phyloP scores from a whole-genome alignment of 192 early-diverging fungal genomes.

The Coemansia sp. region DNA sequence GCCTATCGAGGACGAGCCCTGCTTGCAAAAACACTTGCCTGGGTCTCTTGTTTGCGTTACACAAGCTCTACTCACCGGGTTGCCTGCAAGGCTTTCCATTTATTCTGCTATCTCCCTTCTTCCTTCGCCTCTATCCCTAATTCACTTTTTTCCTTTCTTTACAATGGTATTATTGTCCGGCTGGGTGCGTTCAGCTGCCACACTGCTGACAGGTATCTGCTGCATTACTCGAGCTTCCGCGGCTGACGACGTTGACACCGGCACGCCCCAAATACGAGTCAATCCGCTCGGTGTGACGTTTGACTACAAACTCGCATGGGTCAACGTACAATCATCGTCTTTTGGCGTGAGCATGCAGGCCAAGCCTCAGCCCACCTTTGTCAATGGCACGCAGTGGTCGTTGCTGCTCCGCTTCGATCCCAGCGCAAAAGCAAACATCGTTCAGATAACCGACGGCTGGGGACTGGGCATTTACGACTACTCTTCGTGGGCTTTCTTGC shows the following conservation, averaged over 20 bases:
- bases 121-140: background rate
- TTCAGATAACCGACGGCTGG: slow-evolving; percentile 36
- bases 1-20: background rate
- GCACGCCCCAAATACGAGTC: slow-evolving; percentile 1
- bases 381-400: slow-evolving; percentile 30
- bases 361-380: slow-evolving; percentile 18
- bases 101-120: background rate
- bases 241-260: background rate
- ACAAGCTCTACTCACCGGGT: background rate
- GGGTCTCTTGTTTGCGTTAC: slow-evolving; percentile 9
- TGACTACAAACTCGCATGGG: slow-evolving; percentile 46
- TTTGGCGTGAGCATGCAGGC: slow-evolving; percentile 45
- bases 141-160: background rate
- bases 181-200: slow-evolving; percentile 7
- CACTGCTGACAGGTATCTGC: background rate
- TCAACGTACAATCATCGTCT: slow-evolving; percentile 32
- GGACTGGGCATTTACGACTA: slow-evolving; percentile 43
- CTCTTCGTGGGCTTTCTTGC: slow-evolving; percentile 41
- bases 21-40: slow-evolving; percentile 1
- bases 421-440: slow-evolving; percentile 40
- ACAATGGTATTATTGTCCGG: slow-evolving; percentile 5
- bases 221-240: background rate
- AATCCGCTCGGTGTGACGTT: slow-evolving; percentile 46
- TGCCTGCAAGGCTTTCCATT: background rate
- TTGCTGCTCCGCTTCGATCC: slow-evolving; percentile 39